Evolutionary conservation across 768 basidiomycete species (phyloP).

Genomic region (Naematelia aurantialba): DNA sequence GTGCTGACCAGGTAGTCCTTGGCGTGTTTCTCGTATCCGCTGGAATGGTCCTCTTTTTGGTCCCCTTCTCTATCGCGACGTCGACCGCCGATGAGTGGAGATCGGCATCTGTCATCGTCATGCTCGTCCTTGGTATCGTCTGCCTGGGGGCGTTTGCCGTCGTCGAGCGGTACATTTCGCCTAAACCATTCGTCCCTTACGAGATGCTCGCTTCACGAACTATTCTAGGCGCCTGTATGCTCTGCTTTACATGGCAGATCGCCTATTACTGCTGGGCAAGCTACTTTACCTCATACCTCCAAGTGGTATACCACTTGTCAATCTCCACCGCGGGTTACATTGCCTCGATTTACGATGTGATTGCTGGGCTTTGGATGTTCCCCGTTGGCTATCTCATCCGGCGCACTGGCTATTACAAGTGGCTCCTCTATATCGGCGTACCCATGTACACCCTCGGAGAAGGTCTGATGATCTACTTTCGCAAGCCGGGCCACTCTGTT

Average conservation of each 20-base stretch:
- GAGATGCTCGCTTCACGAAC: conserved; percentile 37
- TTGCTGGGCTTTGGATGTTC: conserved; percentile 37
- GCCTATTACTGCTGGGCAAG: conserved; percentile 36
- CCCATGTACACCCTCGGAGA: no score
- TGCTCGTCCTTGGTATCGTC: conserved; percentile 43
- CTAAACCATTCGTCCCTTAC: conserved; percentile 30
- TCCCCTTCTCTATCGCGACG: conserved; percentile 44
- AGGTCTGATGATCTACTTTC: conserved; percentile 40
- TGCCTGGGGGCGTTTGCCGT: conserved; percentile 31
- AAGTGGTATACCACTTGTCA: conserved; percentile 34
- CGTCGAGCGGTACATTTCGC: conserved; percentile 32
- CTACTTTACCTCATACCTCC: conserved; percentile 36
- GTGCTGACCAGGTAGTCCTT: conserved; percentile 26
- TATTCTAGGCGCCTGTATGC: conserved; percentile 33
- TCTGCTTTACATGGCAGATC: conserved; percentile 34
- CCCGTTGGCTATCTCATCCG: conserved; percentile 29
- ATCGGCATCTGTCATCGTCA: conserved; percentile 30
- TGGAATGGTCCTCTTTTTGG: conserved; percentile 39
- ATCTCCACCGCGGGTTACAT: conserved; percentile 38
- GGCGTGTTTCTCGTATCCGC: conserved; percentile 39
- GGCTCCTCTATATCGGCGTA: conserved; percentile 22
- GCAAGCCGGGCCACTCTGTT: conserved; percentile 20
- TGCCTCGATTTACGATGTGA: conserved; percentile 23
- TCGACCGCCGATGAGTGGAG: conserved; percentile 26
- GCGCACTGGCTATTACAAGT: conserved; percentile 32